phyloP scores from a whole-genome alignment of 2,329 filamentous ascomycete genomes.

The Penicillium aurantiogriseum region DNA sequence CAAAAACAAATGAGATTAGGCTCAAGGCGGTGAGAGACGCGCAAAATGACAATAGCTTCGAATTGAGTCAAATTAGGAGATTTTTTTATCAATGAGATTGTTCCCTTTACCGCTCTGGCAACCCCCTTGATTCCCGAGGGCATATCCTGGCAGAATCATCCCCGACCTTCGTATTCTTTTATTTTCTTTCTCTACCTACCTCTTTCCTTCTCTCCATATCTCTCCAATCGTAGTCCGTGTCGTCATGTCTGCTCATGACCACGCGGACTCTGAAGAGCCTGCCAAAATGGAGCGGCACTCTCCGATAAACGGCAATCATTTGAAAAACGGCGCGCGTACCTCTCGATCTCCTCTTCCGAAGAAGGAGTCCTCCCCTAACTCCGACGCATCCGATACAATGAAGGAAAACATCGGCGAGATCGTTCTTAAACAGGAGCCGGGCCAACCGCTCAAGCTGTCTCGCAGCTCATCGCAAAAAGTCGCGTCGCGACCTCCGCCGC shows the following conservation, averaged over 20 bases:
- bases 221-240: conserved; percentile 29
- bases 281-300: conserved; percentile 25
- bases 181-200: background rate
- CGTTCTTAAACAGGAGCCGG: conserved; percentile 61
- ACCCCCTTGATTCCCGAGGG: conserved; percentile 7
- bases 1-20: background rate
- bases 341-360: conserved; percentile 15
- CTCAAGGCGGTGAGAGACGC: conserved; percentile 10
- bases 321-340: conserved; percentile 22
- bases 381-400: conserved; percentile 22
- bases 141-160: conserved; percentile 8
- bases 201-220: background rate
- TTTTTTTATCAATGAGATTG: conserved; percentile 9
- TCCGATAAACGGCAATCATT: conserved; percentile 24
- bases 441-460: conserved; percentile 67
- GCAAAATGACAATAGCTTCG: conserved; percentile 13
- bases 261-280: conserved; percentile 40
- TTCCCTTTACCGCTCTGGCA: conserved; percentile 9
- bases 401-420: conserved; percentile 60
- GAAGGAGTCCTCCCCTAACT: conserved; percentile 22
- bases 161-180: conserved; percentile 4
- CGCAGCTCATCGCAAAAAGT: conserved; percentile 73
- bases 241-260: conserved; percentile 45
- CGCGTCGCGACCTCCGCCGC: conserved; percentile 58
- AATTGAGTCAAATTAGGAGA: conserved; percentile 8